Percentiles rank a stretch among this genome's conserved stretches.
Evolutionary conservation across 352 stramenopile species (phyloP).

Genomic region (Globisporangium emineosum): DNA sequence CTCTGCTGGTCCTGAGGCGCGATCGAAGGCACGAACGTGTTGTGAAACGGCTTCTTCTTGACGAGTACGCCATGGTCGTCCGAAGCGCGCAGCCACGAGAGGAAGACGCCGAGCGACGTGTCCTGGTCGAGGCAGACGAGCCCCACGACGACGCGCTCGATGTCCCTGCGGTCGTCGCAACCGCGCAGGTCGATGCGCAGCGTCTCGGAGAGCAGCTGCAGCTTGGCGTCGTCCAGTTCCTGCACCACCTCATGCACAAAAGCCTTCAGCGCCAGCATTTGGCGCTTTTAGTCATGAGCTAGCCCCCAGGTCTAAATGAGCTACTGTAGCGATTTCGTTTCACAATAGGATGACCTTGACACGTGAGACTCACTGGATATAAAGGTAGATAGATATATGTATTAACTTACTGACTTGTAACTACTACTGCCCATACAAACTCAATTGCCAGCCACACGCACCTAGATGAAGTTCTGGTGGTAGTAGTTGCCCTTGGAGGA

Average conservation of each 20-base stretch:
- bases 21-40: constrained; percentile 62
- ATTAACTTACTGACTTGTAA: too few relatives aligned
- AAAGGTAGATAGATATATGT: too few relatives aligned
- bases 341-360: too few relatives aligned
- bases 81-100: constrained; percentile 52
- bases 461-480: constrained; percentile 4
- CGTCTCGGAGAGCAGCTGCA: constrained; percentile 52
- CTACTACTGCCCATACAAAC: neutral
- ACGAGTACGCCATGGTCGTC: constrained; percentile 25
- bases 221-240: constrained; percentile 35
- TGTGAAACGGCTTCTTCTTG: constrained; percentile 48
- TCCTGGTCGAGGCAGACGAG: constrained; percentile 73
- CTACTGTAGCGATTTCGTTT: too few relatives aligned
- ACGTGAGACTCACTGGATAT: too few relatives aligned
- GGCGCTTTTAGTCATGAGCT: neutral
- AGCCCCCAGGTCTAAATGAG: too few relatives aligned
- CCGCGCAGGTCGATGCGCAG: constrained; percentile 59
- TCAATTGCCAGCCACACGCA: neutral
- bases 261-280: constrained; percentile 58
- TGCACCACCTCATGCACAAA: constrained; percentile 68
- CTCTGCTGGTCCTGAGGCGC: constrained; percentile 16
- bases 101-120: constrained; percentile 63
- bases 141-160: constrained; percentile 56
- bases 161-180: constrained; percentile 54
- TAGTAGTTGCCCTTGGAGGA: constrained; percentile 2